phyloP scores from a whole-genome alignment of 108 stramenopile genomes.

The Cyclotella atomus region DNA sequence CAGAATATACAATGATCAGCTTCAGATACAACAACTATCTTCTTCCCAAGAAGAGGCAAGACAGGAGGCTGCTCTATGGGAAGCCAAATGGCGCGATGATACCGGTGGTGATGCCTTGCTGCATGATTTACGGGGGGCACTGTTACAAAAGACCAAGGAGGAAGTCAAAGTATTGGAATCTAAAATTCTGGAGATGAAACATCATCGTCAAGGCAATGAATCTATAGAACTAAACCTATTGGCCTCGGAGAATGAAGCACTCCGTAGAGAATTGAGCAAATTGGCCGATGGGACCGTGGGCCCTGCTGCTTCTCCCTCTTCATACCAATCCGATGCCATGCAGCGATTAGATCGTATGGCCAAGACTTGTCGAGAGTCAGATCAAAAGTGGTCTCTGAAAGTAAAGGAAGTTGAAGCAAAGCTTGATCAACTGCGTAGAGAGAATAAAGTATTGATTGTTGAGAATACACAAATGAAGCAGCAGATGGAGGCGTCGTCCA shows the following conservation, averaged over 20 bases:
- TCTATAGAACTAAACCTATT: background rate
- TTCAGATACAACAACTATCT: conserved; percentile 10
- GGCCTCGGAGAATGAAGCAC: conserved; percentile 15
- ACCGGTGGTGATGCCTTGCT: conserved; percentile 7
- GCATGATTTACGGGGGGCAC: conserved; percentile 19
- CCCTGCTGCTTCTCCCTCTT: background rate
- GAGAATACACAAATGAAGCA: background rate
- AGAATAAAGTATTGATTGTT: background rate
- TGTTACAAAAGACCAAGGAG: conserved; percentile 25
- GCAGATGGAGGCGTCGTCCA: background rate
- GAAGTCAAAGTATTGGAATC: conserved; percentile 7
- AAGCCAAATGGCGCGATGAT: conserved; percentile 39
- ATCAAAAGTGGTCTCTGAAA: conserved; percentile 16
- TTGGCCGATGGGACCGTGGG: background rate
- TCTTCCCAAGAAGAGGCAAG: conserved; percentile 32
- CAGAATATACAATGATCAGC: background rate
- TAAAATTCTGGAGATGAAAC: background rate
- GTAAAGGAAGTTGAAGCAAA: background rate
- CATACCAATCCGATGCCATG: conserved; percentile 3
- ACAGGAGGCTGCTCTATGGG: conserved; percentile 42
- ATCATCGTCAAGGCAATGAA: background rate
- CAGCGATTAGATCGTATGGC: conserved; percentile 19
- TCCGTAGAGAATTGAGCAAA: conserved; percentile 2
- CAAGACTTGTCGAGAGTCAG: conserved; percentile 13
- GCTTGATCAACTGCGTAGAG: conserved; percentile 10